phyloP scores from a whole-genome alignment of 2,329 filamentous ascomycete genomes.

The Thielaviopsis cerberus region DNA sequence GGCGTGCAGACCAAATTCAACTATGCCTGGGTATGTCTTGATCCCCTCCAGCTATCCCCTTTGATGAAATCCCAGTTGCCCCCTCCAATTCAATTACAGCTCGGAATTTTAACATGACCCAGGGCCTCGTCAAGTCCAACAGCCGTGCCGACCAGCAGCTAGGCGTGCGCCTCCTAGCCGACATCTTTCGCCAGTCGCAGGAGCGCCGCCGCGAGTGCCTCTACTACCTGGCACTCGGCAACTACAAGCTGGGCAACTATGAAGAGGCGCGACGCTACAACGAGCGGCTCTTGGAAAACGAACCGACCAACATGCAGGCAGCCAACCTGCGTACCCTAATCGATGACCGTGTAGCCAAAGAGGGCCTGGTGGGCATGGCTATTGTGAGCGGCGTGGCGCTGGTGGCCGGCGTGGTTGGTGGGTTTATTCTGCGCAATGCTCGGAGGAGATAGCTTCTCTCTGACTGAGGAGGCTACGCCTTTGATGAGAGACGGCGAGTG shows the following conservation, averaged over 20 bases:
- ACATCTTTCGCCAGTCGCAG: conserved; percentile 86
- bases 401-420: conserved; percentile 81
- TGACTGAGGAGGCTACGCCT: too few species aligned
- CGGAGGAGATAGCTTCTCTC: conserved; percentile 30
- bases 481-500: not conserved
- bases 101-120: too few species aligned
- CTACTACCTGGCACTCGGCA: conserved; percentile 91
- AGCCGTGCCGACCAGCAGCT: conserved; percentile 74
- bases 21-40: conserved; percentile 68
- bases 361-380: conserved; percentile 82
- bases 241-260: conserved; percentile 97
- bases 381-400: conserved; percentile 87
- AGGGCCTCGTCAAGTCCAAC: conserved; percentile 92
- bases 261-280: conserved; percentile 89
- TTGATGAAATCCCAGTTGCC: too few species aligned
- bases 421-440: conserved; percentile 62
- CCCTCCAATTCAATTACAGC: too few species aligned
- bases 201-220: conserved; percentile 93
- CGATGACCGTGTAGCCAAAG: conserved; percentile 88
- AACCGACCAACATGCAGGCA: conserved; percentile 81
- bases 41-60: too few species aligned
- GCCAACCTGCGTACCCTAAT: conserved; percentile 71
- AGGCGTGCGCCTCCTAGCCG: conserved; percentile 79
- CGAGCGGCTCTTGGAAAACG: conserved; percentile 74
- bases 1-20: conserved; percentile 98